These are phyloP conservation scores for Salvia sclarea DNA, from an alignment of 305 asterid species.

Conservation along the genomic window DNA sequence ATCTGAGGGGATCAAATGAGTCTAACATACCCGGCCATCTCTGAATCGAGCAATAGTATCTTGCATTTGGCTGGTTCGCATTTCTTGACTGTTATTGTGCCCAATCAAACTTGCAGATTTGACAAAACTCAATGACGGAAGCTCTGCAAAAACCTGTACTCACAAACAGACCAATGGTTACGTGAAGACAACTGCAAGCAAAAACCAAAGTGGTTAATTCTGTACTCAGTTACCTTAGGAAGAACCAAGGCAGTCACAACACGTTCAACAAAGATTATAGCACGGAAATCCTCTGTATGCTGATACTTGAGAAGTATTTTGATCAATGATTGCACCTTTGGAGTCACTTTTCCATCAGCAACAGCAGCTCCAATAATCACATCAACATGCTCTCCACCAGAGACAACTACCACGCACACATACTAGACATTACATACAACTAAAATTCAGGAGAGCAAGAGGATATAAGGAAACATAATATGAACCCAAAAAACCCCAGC, in stretches of 20 bases:
- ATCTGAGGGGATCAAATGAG: conserved; percentile 22
- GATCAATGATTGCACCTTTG: conserved; percentile 94
- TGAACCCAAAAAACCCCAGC: conserved; percentile 13
- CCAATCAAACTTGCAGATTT: conserved; percentile 97
- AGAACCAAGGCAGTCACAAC: conserved; percentile 98
- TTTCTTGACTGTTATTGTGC: conserved; percentile 96
- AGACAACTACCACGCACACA: conserved; percentile 62
- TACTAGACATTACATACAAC: conserved; percentile 35
- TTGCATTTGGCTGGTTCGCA: conserved; percentile 98
- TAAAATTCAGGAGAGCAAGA: conserved; percentile 10
- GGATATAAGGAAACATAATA: not conserved
- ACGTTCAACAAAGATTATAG: conserved; percentile 96
- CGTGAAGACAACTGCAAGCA: conserved; percentile 25
- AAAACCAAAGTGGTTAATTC: conserved; percentile 13
- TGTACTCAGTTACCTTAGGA: conserved; percentile 71
- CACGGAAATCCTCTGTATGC: conserved; percentile 92
- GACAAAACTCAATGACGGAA: conserved; percentile 88
- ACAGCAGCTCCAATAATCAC: conserved; percentile 99
- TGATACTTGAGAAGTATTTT: conserved; percentile 92
- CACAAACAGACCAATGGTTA: conserved; percentile 13
- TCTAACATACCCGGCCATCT: conserved; percentile 92
- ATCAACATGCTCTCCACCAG: conserved; percentile 99
- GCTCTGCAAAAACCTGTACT: conserved; percentile 86
- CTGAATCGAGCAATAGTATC: conserved; percentile 93
- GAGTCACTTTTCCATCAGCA: conserved; percentile 99